Conservation (phyloP, 129 eudicot species). For the Tagetes erecta region DNA sequence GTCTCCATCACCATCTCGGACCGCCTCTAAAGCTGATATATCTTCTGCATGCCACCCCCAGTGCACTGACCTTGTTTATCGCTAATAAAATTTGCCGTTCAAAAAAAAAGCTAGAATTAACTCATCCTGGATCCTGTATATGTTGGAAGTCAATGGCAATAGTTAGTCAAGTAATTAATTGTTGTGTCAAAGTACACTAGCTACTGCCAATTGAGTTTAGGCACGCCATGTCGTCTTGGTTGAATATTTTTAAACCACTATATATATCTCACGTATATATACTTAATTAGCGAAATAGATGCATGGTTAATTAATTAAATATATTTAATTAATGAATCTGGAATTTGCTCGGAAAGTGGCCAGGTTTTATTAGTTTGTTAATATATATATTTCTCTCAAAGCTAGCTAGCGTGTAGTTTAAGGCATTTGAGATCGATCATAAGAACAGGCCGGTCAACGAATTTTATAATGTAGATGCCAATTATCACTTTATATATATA, state of each 20-base stretch:
- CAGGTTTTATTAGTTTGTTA: neutral
- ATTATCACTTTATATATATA: neutral
- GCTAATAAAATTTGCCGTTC: too few species aligned
- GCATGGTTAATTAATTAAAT: neutral
- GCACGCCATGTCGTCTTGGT: neutral
- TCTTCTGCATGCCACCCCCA: too few species aligned
- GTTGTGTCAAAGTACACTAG: neutral
- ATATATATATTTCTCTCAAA: neutral
- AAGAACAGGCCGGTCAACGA: neutral
- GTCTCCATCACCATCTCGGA: too few species aligned
- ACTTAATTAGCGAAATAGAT: neutral
- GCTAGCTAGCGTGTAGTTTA: too few species aligned
- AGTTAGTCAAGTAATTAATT: too few species aligned
- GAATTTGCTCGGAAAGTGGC: neutral
- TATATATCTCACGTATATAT: neutral
- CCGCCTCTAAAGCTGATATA: too few species aligned
- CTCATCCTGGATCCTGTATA: too few species aligned
- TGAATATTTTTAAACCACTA: neutral
- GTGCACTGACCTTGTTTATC: too few species aligned
- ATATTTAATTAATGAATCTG: neutral
- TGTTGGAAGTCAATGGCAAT: too few species aligned
- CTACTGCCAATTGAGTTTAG: neutral
- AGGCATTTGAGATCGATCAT: neutral
- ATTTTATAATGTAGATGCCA: neutral
- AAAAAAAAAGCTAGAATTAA: too few species aligned